Evolutionary conservation across 768 basidiomycete genomes (phyloP), one percentile per base, ranked within the genome.

Genomic region (Rhizopogon sp.): DNA sequence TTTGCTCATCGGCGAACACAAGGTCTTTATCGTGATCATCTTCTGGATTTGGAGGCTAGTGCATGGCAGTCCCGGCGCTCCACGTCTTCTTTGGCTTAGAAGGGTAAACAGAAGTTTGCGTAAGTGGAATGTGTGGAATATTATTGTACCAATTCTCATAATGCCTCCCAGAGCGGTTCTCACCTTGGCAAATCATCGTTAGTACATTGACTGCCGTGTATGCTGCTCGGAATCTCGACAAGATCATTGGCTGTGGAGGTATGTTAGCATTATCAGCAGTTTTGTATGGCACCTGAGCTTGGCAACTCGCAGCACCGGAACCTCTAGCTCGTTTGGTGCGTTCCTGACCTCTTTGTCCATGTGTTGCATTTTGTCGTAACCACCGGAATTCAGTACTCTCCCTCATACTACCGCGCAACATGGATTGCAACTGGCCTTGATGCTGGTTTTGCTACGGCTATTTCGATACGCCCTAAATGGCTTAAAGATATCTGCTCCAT

Each of bases 351-450:
- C 31, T 42, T 6, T 54, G 10, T 22, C 42, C 28, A 35, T 50
- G 50, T 39, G 56, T 51, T 11, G 35, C 17, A 41, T 52, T 29
- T 43, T 50, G 42, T 47, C 43, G 29, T 53, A 55, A 49, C 58
- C 52, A 49, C 56, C 6, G 50, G 51, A 13, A 45, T 50, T 10
- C 59, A 94, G 93, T 96, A 97, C 66, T 90, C 93, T 3, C 82
- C 90, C 0, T 88, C 91, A 2, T 97, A 94, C 71, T 96, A 95
- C 73, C 88, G 97, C 25, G 96, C 94, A 7, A 96, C 95, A 50
- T 99, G 94, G 88, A 86, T 99, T 55, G 83, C 72, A 47, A 96
- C 91, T 0, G 95, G 94, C 2, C 76, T 98, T n/a, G 97, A 99
- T 66, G 93, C 95, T 2, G 97, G 95, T 1, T 98, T 98, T 65